Conservation (phyloP, 352 stramenopile genomes). For the Phytophthora citrophthora region DNA sequence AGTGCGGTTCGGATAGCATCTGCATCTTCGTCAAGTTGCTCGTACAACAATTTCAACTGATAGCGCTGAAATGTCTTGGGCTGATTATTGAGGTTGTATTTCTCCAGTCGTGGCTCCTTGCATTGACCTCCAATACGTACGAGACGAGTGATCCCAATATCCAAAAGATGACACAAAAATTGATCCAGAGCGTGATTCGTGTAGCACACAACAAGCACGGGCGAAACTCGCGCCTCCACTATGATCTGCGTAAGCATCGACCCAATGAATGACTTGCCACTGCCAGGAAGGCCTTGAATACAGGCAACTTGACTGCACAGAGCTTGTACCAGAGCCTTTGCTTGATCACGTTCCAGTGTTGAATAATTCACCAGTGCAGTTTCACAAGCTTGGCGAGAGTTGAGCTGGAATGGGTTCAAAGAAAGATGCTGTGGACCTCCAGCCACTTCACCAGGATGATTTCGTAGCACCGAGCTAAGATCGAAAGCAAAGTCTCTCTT, state of each 20-base stretch:
- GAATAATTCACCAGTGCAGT: conserved; percentile 32
- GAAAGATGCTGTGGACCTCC: conserved; percentile 8
- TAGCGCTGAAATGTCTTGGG: conserved; percentile 28
- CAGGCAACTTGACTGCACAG: conserved; percentile 75
- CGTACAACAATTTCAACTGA: conserved; percentile 41
- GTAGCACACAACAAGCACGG: conserved; percentile 89
- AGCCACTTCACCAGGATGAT: conserved; percentile 2
- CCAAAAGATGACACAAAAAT: conserved; percentile 86
- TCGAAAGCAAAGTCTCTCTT: conserved; percentile 37
- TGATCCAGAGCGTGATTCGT: conserved; percentile 93
- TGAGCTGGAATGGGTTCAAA: conserved; percentile 23
- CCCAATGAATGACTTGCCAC: conserved; percentile 88
- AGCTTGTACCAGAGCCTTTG: conserved; percentile 68
- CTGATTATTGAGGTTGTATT: conserved; percentile 44
- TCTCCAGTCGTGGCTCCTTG: conserved; percentile 59
- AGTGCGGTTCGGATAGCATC: conserved; percentile 22
- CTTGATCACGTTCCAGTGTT: conserved; percentile 60
- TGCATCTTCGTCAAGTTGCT: conserved; percentile 36
- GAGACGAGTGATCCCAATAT: conserved; percentile 52
- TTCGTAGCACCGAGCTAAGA: conserved; percentile 29
- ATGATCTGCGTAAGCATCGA: conserved; percentile 77
- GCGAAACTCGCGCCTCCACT: conserved; percentile 42
- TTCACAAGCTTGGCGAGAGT: conserved; percentile 27
- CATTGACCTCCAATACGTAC: conserved; percentile 80
- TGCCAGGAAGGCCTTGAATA: conserved; percentile 84